phyloP scores from a whole-genome alignment of 495 filamentous ascomycete genomes.

The Penicillium alfredii region DNA sequence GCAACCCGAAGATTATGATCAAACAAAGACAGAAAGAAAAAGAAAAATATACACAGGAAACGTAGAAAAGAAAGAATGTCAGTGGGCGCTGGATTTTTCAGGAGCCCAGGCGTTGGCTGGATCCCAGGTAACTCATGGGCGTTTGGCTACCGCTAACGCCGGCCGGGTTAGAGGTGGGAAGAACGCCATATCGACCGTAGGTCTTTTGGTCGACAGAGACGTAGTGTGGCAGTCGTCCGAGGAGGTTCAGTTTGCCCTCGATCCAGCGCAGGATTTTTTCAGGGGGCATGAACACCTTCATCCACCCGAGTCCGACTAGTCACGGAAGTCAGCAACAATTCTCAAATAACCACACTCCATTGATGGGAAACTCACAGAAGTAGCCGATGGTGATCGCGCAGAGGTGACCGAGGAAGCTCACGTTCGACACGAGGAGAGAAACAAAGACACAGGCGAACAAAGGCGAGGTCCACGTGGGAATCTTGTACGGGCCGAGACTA shows the following conservation, averaged over 20 bases:
- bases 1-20: too few relatives aligned
- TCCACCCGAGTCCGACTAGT: slow-evolving; percentile 72
- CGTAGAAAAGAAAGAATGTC: slow-evolving; percentile 10
- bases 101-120: slow-evolving; percentile 60
- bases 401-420: slow-evolving; percentile 80
- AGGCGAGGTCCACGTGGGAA: slow-evolving; percentile 92
- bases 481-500: slow-evolving; percentile 55
- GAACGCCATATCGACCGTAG: slow-evolving; percentile 87
- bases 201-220: slow-evolving; percentile 92
- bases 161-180: slow-evolving; percentile 52
- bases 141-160: slow-evolving; percentile 35
- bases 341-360: too few relatives aligned
- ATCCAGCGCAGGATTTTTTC: slow-evolving; percentile 76
- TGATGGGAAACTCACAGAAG: slow-evolving; percentile 59
- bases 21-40: too few relatives aligned
- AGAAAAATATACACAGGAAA: slow-evolving; percentile 35
- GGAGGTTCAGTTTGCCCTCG: slow-evolving; percentile 75
- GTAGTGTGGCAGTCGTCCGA: slow-evolving; percentile 78
- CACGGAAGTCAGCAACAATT: slow-evolving; percentile 18
- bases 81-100: slow-evolving; percentile 21
- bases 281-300: slow-evolving; percentile 77
- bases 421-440: slow-evolving; percentile 68
- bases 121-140: slow-evolving; percentile 54
- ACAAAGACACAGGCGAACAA: slow-evolving; percentile 63
- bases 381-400: slow-evolving; percentile 79